A percentile compares a stretch with the other conserved stretches of the same genome.
These are phyloP conservation scores for Cladosporium halotolerans DNA, from an alignment of 2,329 filamentous ascomycete genomes.

Conservation along the genomic window DNA sequence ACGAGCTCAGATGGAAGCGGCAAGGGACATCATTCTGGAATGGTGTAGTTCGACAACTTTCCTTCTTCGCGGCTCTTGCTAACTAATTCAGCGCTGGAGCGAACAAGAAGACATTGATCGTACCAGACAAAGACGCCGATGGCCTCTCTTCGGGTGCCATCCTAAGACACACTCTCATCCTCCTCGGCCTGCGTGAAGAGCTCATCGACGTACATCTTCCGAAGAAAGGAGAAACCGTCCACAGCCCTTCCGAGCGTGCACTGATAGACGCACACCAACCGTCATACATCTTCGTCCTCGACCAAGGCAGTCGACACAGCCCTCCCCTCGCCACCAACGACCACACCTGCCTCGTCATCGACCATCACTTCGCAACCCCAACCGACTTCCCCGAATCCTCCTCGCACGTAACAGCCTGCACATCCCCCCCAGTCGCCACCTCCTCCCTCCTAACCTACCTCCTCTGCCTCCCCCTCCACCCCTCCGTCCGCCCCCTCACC, in stretches of 20 bases:
- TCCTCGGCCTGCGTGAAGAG: slow-evolving; percentile 50
- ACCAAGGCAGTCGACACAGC: slow-evolving; percentile 56
- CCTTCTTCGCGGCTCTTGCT: too few species aligned
- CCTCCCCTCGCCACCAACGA: slow-evolving; percentile 47
- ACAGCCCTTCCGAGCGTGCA: slow-evolving; percentile 47
- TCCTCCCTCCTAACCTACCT: slow-evolving; percentile 58
- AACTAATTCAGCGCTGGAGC: slow-evolving; percentile 41
- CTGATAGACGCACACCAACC: slow-evolving; percentile 48
- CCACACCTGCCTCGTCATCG: slow-evolving; percentile 54
- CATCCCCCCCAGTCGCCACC: slow-evolving; percentile 60
- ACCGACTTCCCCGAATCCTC: slow-evolving; percentile 52
- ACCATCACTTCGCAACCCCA: slow-evolving; percentile 55
- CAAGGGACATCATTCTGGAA: slow-evolving; percentile 51
- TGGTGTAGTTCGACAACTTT: slow-evolving; percentile 40
- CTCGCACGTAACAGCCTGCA: slow-evolving; percentile 55
- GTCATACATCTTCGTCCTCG: slow-evolving; percentile 56
- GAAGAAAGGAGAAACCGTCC: slow-evolving; percentile 54
- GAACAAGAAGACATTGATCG: slow-evolving; percentile 50
- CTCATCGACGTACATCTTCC: slow-evolving; percentile 55
- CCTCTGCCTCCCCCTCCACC: slow-evolving; percentile 54
- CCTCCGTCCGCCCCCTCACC: slow-evolving; percentile 43
- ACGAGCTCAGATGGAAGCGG: slow-evolving; percentile 47
- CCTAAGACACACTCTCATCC: slow-evolving; percentile 51
- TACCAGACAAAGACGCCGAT: slow-evolving; percentile 65
- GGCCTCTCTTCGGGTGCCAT: slow-evolving; percentile 60